Percentiles rank a stretch among this genome's conserved stretches.
Evolutionary conservation across 345 rosid species (phyloP).

Genomic region (Kernera saxatilis): DNA sequence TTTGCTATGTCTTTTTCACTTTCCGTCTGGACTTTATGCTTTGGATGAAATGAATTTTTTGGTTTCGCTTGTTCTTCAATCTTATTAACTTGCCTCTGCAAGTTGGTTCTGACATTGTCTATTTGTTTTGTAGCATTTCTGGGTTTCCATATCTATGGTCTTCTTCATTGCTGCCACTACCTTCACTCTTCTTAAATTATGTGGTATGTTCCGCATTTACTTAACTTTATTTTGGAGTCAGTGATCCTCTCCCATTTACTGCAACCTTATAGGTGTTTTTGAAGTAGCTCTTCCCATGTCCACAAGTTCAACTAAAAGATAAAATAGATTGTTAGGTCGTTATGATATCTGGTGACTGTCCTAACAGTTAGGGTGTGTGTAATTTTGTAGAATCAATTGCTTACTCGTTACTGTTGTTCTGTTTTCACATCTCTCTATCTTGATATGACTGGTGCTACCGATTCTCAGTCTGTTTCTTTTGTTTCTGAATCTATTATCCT

Average conservation of each 20-base stretch:
- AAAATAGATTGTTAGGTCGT: not conserved
- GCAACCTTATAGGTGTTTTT: not conserved
- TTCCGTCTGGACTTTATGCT: not conserved
- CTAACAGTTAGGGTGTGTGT: not conserved
- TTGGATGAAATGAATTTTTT: not conserved
- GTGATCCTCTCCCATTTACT: not conserved
- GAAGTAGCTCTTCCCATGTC: not conserved
- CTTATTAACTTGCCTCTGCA: not conserved
- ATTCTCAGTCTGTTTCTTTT: not conserved
- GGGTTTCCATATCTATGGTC: constrained; percentile 92
- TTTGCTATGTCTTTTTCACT: not conserved
- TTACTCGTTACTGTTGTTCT: not conserved
- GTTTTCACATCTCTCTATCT: not conserved
- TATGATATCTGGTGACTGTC: not conserved
- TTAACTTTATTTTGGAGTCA: not conserved
- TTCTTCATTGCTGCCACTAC: constrained; percentile 85
- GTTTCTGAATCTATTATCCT: not conserved
- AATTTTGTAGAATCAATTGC: not conserved
- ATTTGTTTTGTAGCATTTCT: constrained; percentile 67
- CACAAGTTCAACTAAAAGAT: not conserved
- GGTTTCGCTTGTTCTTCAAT: not conserved
- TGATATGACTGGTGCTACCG: not conserved
- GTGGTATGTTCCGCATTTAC: constrained; percentile 47
- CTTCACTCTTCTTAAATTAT: constrained; percentile 82
- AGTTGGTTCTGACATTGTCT: constrained; percentile 25